Evolutionary conservation across 2,329 filamentous ascomycete species (phyloP), one percentile per base, ranked within the genome.

Genomic region (Lecanicillium sp.): DNA sequence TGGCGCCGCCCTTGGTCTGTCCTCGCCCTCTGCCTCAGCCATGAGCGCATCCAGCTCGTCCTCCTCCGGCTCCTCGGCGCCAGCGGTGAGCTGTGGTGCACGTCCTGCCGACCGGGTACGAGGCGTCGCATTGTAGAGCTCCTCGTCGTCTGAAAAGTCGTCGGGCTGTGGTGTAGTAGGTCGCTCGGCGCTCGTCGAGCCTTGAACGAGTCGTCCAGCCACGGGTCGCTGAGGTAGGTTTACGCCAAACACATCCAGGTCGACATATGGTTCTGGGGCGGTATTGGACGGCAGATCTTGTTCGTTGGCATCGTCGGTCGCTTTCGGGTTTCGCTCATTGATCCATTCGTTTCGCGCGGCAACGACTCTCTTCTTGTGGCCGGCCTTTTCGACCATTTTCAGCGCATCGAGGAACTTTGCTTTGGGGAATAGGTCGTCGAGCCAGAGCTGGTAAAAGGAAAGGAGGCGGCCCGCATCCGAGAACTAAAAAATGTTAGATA

Each of bases 341-440:
- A 97, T 90, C 84, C 87, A 94, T 46, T 84, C 79, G 56, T 77
- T 77, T 44, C 90, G 74, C 63, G 82, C 83, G 22, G 77, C 73
- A 46, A 85, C 77, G 57, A 97, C 73, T 12, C 72, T 70, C 56
- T 85, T 89, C 51, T 83, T 87, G 61, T 96, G 92, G 2, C 92
- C 92, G 1, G 87, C 71, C 62, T 94, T 96, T 59, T 98, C 92
- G 3, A 97, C 86, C 68, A 97, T 95, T 29, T 73, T 67, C 6
- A 97, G 68, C 3, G 85, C 92, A 53, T 98, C 92, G 34, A 85
- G 75, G 54, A 98, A 98, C 54, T 88, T 90, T 5, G 90, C 92
- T 54, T 94, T 88, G 11, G 92, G 92, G 54, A 89, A 98, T 11
- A 98, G 70, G 54, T 96, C 88, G 61, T 98, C 90, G 2, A 98